Conservation (phyloP, 805 yeast genomes). For the Komagataella phaffii region DNA sequence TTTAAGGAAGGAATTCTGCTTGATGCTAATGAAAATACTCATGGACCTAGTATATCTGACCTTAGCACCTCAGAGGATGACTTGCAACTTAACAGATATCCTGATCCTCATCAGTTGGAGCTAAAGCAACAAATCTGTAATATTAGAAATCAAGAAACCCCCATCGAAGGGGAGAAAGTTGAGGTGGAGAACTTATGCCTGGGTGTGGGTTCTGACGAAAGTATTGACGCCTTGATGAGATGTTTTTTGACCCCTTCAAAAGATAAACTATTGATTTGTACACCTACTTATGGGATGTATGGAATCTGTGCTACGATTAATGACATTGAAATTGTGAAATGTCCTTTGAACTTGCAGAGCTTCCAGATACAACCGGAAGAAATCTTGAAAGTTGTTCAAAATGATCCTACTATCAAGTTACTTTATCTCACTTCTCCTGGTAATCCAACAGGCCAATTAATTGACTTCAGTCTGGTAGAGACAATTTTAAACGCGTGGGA, state of each 20-base stretch:
- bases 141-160: slow-evolving; percentile 48
- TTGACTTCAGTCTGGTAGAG: slow-evolving; percentile 35
- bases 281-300: slow-evolving; percentile 98
- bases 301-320: slow-evolving; percentile 81
- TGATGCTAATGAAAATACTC: slow-evolving; percentile 94
- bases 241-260: slow-evolving; percentile 72
- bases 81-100: slow-evolving; percentile 75
- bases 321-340: slow-evolving; percentile 66
- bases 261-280: slow-evolving; percentile 75
- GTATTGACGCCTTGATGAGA: slow-evolving; percentile 79
- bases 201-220: slow-evolving; percentile 97
- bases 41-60: slow-evolving; percentile 62
- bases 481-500: slow-evolving; percentile 42
- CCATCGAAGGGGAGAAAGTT: slow-evolving; percentile 16
- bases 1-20: slow-evolving; percentile 76
- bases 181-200: slow-evolving; percentile 64
- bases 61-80: slow-evolving; percentile 28
- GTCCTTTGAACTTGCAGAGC: slow-evolving; percentile 56
- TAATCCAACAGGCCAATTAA: slow-evolving; percentile 75
- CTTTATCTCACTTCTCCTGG: slow-evolving; percentile 91
- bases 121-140: slow-evolving; percentile 61
- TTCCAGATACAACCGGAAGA: slow-evolving; percentile 49
- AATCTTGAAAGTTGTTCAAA: slow-evolving; percentile 34
- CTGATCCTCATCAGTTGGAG: slow-evolving; percentile 86
- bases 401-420: slow-evolving; percentile 56